phyloP scores from a whole-genome alignment of 2,329 filamentous ascomycete species.

The Botryotinia narcissicola region DNA sequence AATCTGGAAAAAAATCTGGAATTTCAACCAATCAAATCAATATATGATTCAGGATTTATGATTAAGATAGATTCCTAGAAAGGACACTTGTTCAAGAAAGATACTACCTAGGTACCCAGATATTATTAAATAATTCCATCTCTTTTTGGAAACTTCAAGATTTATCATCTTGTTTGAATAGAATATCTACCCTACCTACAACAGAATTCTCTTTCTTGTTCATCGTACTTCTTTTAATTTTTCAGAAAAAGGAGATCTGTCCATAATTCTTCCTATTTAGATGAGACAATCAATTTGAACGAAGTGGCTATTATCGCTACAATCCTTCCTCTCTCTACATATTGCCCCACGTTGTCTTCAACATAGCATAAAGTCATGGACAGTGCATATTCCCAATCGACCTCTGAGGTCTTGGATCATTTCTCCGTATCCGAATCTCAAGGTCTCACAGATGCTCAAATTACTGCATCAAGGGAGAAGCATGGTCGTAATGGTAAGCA shows the following conservation, averaged over 20 bases:
- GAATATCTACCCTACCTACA: neutral
- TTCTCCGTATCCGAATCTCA: conserved; percentile 55
- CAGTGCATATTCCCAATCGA: conserved; percentile 58
- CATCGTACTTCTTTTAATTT: neutral
- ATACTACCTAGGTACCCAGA: neutral
- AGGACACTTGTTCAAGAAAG: conserved; percentile 12
- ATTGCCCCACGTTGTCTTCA: conserved; percentile 12
- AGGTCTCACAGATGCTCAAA: conserved; percentile 60
- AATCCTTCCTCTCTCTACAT: conserved; percentile 6
- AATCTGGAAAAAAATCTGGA: neutral
- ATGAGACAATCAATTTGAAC: conserved; percentile 21
- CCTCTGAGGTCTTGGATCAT: conserved; percentile 56
- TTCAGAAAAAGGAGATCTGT: conserved; percentile 13
- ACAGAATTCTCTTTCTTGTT: neutral
- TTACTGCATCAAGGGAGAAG: conserved; percentile 53
- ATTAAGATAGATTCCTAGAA: neutral
- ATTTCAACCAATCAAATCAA: neutral
- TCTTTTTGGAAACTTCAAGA: neutral
- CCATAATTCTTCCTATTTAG: conserved; percentile 13
- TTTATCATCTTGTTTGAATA: neutral
- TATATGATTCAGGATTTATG: neutral
- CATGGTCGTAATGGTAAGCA: conserved; percentile 64
- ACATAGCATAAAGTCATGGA: conserved; percentile 49
- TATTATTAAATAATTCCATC: neutral
- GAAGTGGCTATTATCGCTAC: conserved; percentile 22